These are phyloP conservation scores for Chalaropsis thielavioides DNA, from an alignment of 2,329 filamentous ascomycete genomes.

Conservation along the genomic window DNA sequence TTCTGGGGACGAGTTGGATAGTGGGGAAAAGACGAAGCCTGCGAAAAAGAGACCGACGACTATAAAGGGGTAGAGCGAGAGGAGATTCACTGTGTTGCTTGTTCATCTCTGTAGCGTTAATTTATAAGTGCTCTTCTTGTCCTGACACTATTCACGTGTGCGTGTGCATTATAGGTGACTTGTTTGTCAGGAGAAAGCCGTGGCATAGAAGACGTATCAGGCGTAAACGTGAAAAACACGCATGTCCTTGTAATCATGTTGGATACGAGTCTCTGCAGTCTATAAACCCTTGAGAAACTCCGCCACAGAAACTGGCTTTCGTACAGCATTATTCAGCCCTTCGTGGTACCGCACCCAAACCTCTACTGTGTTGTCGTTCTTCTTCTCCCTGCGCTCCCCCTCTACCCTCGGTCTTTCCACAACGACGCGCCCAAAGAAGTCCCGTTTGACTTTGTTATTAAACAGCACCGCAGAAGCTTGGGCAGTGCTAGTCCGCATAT, in stretches of 20 bases:
- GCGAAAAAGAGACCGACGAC: conserved; percentile 1
- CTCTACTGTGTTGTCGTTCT: conserved; percentile 33
- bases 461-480: conserved; percentile 20
- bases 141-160: not conserved
- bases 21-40: not conserved
- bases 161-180: not conserved
- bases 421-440: conserved; percentile 75
- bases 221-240: not conserved
- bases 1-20: conserved; percentile 4
- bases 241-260: not conserved
- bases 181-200: not conserved
- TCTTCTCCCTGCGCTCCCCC: conserved; percentile 22
- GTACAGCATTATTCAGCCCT: conserved; percentile 80
- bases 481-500: conserved; percentile 9
- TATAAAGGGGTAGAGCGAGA: not conserved
- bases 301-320: conserved; percentile 68
- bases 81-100: not conserved
- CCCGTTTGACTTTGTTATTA: conserved; percentile 42
- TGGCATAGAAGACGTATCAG: not conserved
- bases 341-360: conserved; percentile 87
- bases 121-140: not conserved
- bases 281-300: conserved; percentile 60
- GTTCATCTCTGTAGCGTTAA: not conserved
- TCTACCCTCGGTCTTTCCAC: conserved; percentile 26
- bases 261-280: conserved; percentile 1